These are phyloP conservation scores for Aureobasidium sp. DNA, from an alignment of 2,329 filamentous ascomycete species.

Conservation along the genomic window DNA sequence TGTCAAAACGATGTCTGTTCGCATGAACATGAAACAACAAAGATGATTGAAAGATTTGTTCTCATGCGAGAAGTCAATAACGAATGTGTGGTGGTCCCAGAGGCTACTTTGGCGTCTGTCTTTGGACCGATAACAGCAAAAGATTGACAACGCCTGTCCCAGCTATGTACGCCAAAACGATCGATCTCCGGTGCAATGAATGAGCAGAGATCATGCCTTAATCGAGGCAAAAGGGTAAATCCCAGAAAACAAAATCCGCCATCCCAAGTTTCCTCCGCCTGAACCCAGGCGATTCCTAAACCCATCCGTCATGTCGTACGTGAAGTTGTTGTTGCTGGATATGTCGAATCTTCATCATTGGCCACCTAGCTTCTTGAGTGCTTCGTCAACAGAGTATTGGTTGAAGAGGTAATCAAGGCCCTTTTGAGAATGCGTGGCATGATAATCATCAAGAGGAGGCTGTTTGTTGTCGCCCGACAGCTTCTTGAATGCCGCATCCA, in stretches of 20 bases:
- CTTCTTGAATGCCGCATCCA: conserved; percentile 55
- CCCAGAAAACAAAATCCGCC: conserved; percentile 2
- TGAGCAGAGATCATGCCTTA: neutral
- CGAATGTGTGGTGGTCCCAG: neutral
- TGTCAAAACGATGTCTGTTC: no score
- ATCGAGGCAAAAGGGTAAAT: neutral
- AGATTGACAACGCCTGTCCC: neutral
- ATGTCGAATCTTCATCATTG: neutral
- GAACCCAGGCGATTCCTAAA: neutral
- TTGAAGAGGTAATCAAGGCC: conserved; percentile 21
- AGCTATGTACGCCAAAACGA: neutral
- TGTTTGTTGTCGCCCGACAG: conserved; percentile 31
- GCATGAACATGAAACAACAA: no score
- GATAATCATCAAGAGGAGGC: conserved; percentile 9
- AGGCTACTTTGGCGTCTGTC: neutral
- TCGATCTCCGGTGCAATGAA: neutral
- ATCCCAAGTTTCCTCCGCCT: neutral
- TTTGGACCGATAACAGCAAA: neutral
- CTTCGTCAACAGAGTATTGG: conserved; percentile 25
- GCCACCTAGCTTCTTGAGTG: conserved; percentile 20
- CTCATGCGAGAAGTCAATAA: neutral
- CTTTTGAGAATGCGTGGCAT: conserved; percentile 14
- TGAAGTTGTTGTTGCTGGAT: neutral
- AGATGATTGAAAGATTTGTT: neutral
- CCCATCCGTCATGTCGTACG: conserved; percentile 7